Percentiles rank a stretch among this genome's conserved stretches.
phyloP scores from a whole-genome alignment of 169 alveolate genomes.

The Plasmodium falciparum region DNA sequence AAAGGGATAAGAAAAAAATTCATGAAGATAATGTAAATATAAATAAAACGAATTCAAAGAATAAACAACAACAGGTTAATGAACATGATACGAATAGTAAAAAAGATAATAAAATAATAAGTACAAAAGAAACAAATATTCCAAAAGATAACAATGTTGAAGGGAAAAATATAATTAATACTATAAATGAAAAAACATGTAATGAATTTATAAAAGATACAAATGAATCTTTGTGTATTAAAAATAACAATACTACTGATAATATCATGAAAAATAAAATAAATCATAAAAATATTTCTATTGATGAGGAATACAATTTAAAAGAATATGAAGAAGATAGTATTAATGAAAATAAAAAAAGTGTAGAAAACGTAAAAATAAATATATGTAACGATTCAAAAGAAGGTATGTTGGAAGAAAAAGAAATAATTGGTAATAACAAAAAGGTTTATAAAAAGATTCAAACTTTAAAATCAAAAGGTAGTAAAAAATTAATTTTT shows the following conservation, averaged over 20 bases:
- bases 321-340: not conserved
- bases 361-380: not conserved
- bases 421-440: not conserved
- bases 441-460: not conserved
- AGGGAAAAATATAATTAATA: no score
- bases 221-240: no score
- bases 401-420: not conserved
- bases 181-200: no score
- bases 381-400: not conserved
- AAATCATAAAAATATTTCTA: not conserved
- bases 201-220: no score
- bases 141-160: no score
- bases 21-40: not conserved
- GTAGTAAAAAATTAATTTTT: conserved; percentile 47
- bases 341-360: not conserved
- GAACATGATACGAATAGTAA: not conserved
- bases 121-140: not conserved
- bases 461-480: not conserved
- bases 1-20: not conserved
- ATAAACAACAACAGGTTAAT: no score
- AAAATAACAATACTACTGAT: no score
- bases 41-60: not conserved
- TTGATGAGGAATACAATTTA: not conserved
- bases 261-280: not conserved
- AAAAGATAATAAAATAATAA: conserved; percentile 7